Evolutionary conservation across 129 eudicot genomes (phyloP).

Genomic region (Gnaphalium uliginosum): DNA sequence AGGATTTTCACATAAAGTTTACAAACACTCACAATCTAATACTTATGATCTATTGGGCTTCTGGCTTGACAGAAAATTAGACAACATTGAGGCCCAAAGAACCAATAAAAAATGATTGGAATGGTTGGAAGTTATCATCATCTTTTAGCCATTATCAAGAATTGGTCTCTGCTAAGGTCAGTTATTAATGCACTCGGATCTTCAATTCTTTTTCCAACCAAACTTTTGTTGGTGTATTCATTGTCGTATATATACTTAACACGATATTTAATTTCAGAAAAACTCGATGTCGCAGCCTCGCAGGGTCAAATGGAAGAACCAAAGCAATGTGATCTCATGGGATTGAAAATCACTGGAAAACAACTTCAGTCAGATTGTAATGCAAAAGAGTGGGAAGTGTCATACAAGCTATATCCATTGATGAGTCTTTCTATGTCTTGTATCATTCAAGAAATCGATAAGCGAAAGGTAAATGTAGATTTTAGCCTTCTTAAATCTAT

Average conservation of each 20-base stretch:
- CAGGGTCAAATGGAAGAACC: constrained; percentile 16
- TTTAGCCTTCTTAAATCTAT: neutral
- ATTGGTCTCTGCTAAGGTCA: neutral
- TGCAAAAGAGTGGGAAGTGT: neutral
- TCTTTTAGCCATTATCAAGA: neutral
- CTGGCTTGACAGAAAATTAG: no score
- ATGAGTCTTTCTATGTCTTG: constrained; percentile 11
- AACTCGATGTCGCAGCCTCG: neutral
- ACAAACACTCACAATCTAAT: no score
- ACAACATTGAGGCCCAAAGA: no score
- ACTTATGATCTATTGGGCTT: no score
- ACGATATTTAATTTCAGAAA: neutral
- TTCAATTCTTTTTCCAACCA: neutral
- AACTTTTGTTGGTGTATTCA: neutral
- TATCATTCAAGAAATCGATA: constrained; percentile 21
- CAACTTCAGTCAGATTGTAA: neutral
- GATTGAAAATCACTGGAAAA: neutral
- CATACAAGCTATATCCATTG: neutral
- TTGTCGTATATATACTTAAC: neutral
- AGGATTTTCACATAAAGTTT: no score
- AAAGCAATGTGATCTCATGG: neutral
- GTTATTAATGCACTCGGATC: neutral
- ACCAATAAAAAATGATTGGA: no score
- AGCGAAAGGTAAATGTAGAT: constrained; percentile 12
- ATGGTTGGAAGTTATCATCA: no score